phyloP scores from a whole-genome alignment of 2,329 filamentous ascomycete species.

The Mycosphaerella sp. region DNA sequence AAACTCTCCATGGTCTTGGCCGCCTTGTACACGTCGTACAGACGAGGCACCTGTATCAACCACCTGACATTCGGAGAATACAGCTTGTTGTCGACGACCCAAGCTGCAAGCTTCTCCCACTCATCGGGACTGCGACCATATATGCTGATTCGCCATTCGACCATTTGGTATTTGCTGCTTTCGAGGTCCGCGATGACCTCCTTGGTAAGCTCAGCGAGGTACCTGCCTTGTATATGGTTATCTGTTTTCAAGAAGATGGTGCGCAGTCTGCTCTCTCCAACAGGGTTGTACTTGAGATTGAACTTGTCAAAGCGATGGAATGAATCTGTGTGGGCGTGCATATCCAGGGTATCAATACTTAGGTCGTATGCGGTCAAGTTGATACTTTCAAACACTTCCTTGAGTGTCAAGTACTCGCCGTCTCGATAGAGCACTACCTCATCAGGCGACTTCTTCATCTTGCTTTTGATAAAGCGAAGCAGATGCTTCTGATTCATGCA shows the following conservation, averaged over 20 bases:
- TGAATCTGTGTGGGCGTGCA: constrained; percentile 97
- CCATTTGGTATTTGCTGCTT: constrained; percentile 99
- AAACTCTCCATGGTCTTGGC: constrained; percentile 81
- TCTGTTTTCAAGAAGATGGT: constrained; percentile 99
- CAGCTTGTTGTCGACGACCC: constrained; percentile 97
- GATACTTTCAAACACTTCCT: constrained; percentile 94
- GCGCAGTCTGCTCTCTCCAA: constrained; percentile 87
- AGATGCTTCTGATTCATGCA: constrained; percentile 99
- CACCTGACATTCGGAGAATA: constrained; percentile 97
- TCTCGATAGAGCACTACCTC: constrained; percentile 91
- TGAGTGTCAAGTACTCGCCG: constrained; percentile 82
- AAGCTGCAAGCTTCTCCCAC: constrained; percentile 95
- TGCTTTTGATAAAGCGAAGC: constrained; percentile 97
- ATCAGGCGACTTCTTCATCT: constrained; percentile 97
- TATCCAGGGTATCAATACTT: constrained; percentile 96
- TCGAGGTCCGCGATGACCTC: constrained; percentile 96
- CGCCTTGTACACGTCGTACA: constrained; percentile 94
- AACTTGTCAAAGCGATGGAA: constrained; percentile 99
- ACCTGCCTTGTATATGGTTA: constrained; percentile 93
- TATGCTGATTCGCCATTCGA: constrained; percentile 97
- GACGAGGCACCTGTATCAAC: constrained; percentile 89
- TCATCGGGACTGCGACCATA: constrained; percentile 89
- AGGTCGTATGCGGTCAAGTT: constrained; percentile 95
- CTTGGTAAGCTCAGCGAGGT: constrained; percentile 94
- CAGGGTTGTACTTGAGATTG: constrained; percentile 97